Conservation (phyloP, 208 protist genomes). For the Tritrichomonas foetus region DNA sequence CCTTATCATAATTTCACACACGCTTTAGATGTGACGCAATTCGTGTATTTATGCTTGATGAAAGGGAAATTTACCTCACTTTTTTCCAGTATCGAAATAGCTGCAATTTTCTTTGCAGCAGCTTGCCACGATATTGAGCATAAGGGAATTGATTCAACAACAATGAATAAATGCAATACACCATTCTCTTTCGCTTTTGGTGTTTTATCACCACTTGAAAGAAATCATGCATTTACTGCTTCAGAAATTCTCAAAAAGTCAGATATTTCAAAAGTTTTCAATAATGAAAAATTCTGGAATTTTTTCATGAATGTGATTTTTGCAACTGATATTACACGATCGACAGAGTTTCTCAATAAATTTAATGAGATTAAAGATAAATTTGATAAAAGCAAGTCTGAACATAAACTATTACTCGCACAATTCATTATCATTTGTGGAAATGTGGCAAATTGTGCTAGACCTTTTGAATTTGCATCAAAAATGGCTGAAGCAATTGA, state of each 20-base stretch:
- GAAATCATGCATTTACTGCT: constrained; percentile 56
- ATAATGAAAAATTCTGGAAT: not conserved
- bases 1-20: constrained; percentile 14
- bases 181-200: constrained; percentile 62
- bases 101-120: constrained; percentile 73
- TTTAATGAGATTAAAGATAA: not conserved
- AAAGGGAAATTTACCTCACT: not conserved
- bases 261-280: not conserved
- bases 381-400: not conserved
- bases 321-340: not conserved
- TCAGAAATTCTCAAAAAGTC: constrained; percentile 39
- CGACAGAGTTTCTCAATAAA: not conserved
- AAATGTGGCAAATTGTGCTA: not conserved
- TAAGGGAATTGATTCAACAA: constrained; percentile 87
- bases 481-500: not conserved
- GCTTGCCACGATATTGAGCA: constrained; percentile 89
- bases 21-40: not conserved
- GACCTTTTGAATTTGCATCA: not conserved
- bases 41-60: not conserved
- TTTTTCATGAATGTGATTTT: constrained; percentile 38
- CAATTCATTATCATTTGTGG: not conserved
- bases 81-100: constrained; percentile 63
- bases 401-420: not conserved
- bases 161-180: constrained; percentile 73
- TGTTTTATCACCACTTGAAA: constrained; percentile 60